Evolutionary conservation across 306 rosid species (phyloP), one percentile per base, ranked within the genome.

Genomic region (Medicago ruthenica): DNA sequence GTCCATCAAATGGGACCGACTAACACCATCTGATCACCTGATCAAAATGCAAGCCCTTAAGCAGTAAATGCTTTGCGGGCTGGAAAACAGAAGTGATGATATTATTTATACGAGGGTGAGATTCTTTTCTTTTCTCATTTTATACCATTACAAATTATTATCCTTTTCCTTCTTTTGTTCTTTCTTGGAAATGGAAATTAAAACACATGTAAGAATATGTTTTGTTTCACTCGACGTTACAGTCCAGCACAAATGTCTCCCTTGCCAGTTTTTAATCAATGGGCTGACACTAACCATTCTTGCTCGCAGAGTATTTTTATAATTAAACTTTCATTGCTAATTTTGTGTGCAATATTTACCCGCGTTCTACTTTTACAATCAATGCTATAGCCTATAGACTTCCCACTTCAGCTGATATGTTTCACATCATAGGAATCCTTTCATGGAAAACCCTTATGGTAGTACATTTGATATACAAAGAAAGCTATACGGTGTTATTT

Each of bases 121-220:
- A 77, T 67, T 47, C 42, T 58, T 75, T 15, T 13, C 9, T 44
- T 58, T 18, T 31, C 10, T 60, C 66, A 59, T 67, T 51, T 37
- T 61, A 68, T 31, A 44, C 20, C 34, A 16, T 36, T 15, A 8
- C 72, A 39, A 58, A 47, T 42, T 60, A 16, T 36, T 48, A 62
- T 69, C 18, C 15, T 24, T 69, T 64, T 63, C 53, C 83, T 21
- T 44, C 48, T 22, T 36, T 55, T 55, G 37, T 71, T 58, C 15
- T 72, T 64, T 45, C 51, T 79, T 77, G 74, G 76, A n/a, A n/a
- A n/a, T n/a, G n/a, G n/a, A 71, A 76, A 66, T 77, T 72, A 47
- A 65, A 64, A 75, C 61, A 66, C 48, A 65, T 76, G 78, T 65
- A 71, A 78, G 27, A 70, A 21, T 58, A 40, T 76, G 67, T 47